Percentiles rank a stretch among this genome's conserved stretches.
Conservation (phyloP, 1,139 yeast genomes). For the Saccharomyces pastorianus region DNA sequence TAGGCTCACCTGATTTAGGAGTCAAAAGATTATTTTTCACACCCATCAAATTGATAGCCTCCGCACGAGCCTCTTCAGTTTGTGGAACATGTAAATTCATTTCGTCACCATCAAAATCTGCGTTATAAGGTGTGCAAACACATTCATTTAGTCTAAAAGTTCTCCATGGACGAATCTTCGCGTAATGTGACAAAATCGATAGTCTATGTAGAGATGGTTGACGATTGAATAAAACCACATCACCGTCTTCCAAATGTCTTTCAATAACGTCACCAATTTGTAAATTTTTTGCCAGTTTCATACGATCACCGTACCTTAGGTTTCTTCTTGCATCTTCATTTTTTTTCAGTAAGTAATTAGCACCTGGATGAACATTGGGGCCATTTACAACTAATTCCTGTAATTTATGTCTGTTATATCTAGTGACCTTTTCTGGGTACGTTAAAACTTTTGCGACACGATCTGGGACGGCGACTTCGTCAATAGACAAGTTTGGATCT, state of each 20-base stretch:
- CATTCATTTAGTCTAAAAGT: slow-evolving; percentile 95
- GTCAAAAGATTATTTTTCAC: slow-evolving; percentile 90
- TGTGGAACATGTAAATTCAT: slow-evolving; percentile 99
- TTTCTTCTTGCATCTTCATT: slow-evolving; percentile 83
- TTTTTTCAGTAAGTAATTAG: slow-evolving; percentile 78
- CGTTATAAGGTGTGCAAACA: slow-evolving; percentile 98
- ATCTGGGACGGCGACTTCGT: slow-evolving; percentile 97
- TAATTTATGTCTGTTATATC: slow-evolving; percentile 74
- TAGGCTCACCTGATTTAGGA: slow-evolving; percentile 97
- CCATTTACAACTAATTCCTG: slow-evolving; percentile 73
- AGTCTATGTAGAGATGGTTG: slow-evolving; percentile 96
- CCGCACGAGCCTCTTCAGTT: slow-evolving; percentile 97
- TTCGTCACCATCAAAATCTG: slow-evolving; percentile 99
- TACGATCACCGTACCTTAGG: slow-evolving; percentile 79
- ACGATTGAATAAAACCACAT: slow-evolving; percentile 88
- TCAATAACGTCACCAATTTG: slow-evolving; percentile 93
- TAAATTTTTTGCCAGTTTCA: slow-evolving; percentile 65
- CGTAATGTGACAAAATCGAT: slow-evolving; percentile 90
- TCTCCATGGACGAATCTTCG: slow-evolving; percentile 96
- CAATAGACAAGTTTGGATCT: slow-evolving; percentile 89
- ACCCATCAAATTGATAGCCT: slow-evolving; percentile 96
- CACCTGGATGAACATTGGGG: slow-evolving; percentile 90
- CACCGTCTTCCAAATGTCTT: slow-evolving; percentile 95
- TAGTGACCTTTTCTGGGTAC: slow-evolving; percentile 89
- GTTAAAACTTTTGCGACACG: slow-evolving; percentile 92